Conservation (phyloP, 208 protist genomes). For the Vickermania spadyakhi region DNA sequence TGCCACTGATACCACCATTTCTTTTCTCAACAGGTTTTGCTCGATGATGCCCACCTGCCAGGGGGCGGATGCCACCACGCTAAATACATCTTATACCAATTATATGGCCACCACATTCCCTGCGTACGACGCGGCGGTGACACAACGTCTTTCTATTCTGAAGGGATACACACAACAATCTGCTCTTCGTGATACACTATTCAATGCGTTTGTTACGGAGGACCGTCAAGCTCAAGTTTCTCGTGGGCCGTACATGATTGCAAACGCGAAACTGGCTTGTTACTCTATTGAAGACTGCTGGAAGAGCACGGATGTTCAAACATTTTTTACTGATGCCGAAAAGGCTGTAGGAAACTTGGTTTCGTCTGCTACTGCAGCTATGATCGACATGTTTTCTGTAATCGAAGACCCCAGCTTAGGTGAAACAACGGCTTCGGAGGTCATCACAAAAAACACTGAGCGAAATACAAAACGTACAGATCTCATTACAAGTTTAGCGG, state of each 20-base stretch:
- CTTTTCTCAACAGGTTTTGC: conserved; percentile 1
- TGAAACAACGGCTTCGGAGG: not conserved
- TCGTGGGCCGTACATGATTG: not conserved
- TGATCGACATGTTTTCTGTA: conserved; percentile 6
- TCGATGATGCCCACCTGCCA: not conserved
- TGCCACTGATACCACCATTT: conserved; percentile 1
- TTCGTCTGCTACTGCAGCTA: not conserved
- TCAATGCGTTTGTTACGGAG: not conserved
- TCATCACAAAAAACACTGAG: conserved; percentile 1
- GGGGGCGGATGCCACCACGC: not conserved
- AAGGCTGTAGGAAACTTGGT: not conserved
- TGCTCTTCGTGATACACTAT: not conserved
- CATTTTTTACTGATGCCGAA: not conserved
- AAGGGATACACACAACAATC: not conserved
- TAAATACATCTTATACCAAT: not conserved
- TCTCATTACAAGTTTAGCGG: not conserved
- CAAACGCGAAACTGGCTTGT: not conserved
- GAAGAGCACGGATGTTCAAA: not conserved
- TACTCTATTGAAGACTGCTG: not conserved
- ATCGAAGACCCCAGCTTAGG: conserved; percentile 4
- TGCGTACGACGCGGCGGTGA: not conserved
- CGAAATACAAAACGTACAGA: not conserved
- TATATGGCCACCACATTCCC: not conserved
- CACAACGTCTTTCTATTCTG: not conserved
- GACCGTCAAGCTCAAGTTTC: not conserved